These are phyloP conservation scores for Radiomyces spectabilis DNA, from an alignment of 192 early-diverging fungal genomes.

Conservation along the genomic window DNA sequence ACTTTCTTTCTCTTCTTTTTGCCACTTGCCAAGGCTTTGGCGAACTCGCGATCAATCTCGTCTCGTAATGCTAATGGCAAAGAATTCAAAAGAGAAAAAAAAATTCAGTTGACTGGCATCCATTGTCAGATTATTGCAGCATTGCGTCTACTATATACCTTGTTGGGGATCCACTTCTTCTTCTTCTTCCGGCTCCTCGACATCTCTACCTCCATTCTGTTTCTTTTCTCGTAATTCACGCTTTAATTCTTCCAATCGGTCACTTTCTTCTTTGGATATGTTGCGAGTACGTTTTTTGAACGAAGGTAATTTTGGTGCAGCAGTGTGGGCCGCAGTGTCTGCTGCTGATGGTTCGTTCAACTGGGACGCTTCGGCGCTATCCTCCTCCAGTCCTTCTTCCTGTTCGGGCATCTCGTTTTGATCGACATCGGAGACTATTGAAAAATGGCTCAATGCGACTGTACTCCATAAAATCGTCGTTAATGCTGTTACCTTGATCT, in stretches of 20 bases:
- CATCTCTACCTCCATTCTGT: not conserved
- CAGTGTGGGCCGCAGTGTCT: not conserved
- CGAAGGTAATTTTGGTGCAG: conserved; percentile 14
- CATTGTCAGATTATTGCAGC: not conserved
- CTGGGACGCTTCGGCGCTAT: no score
- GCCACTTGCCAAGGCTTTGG: conserved; percentile 18
- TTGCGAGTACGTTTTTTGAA: conserved; percentile 24
- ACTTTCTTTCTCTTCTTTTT: conserved; percentile 30
- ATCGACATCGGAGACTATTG: conserved; percentile 3
- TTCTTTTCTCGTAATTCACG: conserved; percentile 14
- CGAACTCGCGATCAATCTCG: conserved; percentile 25
- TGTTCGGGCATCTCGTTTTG: no score
- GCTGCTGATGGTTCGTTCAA: not conserved
- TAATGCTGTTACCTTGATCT: conserved; percentile 23
- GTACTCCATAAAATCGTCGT: not conserved
- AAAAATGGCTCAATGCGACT: not conserved
- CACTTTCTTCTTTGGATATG: conserved; percentile 8
- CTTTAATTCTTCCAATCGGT: conserved; percentile 16
- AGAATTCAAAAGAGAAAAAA: not conserved
- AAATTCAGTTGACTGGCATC: not conserved
- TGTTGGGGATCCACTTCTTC: conserved; percentile 23
- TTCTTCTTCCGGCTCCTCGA: conserved; percentile 7
- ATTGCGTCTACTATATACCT: no score
- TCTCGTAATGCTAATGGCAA: conserved; percentile 13
- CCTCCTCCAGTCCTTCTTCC: no score